These are phyloP conservation scores for Colletotrichum australisinense DNA, from an alignment of 2,329 filamentous ascomycete species.

Conservation along the genomic window DNA sequence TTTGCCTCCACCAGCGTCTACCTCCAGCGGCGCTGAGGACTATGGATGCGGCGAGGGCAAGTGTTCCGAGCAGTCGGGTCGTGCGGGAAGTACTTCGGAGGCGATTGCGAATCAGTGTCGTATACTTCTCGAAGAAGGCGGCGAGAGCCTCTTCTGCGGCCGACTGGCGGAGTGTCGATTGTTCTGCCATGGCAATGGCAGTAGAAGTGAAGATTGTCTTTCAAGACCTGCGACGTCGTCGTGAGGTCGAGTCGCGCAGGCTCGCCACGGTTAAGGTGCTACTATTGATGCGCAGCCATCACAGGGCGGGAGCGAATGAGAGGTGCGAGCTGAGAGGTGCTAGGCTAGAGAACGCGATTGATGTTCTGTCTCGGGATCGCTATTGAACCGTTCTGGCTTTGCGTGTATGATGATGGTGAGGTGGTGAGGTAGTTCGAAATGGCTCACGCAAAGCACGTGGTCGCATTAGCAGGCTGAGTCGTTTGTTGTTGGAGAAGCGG, in stretches of 20 bases:
- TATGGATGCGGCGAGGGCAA: constrained; percentile 82
- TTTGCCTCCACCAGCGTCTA: constrained; percentile 80
- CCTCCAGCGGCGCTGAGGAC: constrained; percentile 82
- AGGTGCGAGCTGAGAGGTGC: background rate
- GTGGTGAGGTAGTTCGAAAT: background rate
- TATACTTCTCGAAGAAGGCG: constrained; percentile 71
- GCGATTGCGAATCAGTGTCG: constrained; percentile 61
- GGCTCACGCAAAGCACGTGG: constrained; percentile 26
- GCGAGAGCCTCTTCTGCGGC: constrained; percentile 75
- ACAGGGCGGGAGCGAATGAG: constrained; percentile 2
- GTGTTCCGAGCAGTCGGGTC: constrained; percentile 79
- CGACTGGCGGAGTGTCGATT: constrained; percentile 82
- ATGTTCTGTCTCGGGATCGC: constrained; percentile 6
- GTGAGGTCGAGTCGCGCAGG: constrained; percentile 31
- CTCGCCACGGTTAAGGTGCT: constrained; percentile 23
- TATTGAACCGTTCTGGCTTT: constrained; percentile 7
- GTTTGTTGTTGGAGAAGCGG: constrained; percentile 19
- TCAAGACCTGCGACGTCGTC: background rate
- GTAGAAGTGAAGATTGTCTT: constrained; percentile 69
- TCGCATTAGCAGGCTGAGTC: constrained; percentile 30
- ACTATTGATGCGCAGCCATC: constrained; percentile 33
- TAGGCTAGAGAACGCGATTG: background rate
- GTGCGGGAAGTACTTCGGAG: constrained; percentile 75
- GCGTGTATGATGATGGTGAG: background rate
- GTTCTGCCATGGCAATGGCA: constrained; percentile 55